Percentiles rank a stretch among this genome's conserved stretches.
phyloP scores from a whole-genome alignment of 1,284 basidiomycete species.

The Neotropicomus parvogracilis region DNA sequence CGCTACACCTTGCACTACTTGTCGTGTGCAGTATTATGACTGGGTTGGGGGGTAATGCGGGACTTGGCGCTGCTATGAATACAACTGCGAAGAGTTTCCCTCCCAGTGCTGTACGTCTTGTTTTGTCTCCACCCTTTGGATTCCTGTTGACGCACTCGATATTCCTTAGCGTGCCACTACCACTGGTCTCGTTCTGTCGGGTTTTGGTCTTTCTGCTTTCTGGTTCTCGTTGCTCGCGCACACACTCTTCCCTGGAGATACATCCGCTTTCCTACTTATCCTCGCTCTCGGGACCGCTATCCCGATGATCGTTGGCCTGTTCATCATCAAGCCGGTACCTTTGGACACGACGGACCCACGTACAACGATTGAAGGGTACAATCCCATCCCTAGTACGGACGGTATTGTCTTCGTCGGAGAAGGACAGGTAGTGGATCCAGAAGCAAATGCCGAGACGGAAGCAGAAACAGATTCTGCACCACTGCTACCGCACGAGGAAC shows the following conservation, averaged over 20 bases:
- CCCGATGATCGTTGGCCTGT: constrained; percentile 65
- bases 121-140: background rate
- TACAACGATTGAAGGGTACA: constrained; percentile 7
- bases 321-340: constrained; percentile 61
- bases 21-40: constrained; percentile 54
- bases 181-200: constrained; percentile 72
- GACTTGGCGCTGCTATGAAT: constrained; percentile 54
- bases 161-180: constrained; percentile 59
- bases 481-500: constrained; percentile 16
- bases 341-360: constrained; percentile 30
- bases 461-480: constrained; percentile 18
- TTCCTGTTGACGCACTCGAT: background rate
- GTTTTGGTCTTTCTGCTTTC: constrained; percentile 84
- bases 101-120: constrained; percentile 42
- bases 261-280: constrained; percentile 64
- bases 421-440: constrained; percentile 29
- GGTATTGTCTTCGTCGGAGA: constrained; percentile 23
- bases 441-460: constrained; percentile 12
- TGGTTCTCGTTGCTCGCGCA: constrained; percentile 71
- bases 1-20: constrained; percentile 39
- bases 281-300: constrained; percentile 67
- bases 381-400: constrained; percentile 15
- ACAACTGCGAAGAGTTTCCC: constrained; percentile 66
- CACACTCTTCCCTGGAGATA: constrained; percentile 64
- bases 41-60: constrained; percentile 61